Base-by-base conservation (phyloP, 2,329 filamentous ascomycete species). In the Aspergillus neoniger region DNA sequence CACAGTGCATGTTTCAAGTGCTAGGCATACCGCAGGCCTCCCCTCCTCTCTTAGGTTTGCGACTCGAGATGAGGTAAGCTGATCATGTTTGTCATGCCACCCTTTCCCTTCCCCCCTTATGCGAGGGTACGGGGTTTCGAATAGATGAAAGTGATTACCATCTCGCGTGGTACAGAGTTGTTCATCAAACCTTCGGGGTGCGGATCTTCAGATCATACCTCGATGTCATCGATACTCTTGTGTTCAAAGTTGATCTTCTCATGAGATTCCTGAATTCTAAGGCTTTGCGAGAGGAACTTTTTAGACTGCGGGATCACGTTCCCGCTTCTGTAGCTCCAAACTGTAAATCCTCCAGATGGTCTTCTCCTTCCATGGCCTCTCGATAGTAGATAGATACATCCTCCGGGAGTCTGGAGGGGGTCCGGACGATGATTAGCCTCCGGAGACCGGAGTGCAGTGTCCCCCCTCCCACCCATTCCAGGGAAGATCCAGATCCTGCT, bases 311-410 rank as follows among this genome's bases (percentile, higher is more conserved):
- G 55, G 32, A 55, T 49, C 38, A 55, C n/a, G 21, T 55, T 58
- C 36, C 51, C 39, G 25, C 51, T n/a, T 15, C 12, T 48, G 30
- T 54, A n/a, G 51, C 5, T 38, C 39, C 28, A 55, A 61, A 63
- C 55, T 55, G 62, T 63, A 61, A 62, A 63, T 61, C 60, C 58
- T 60, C 55, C 55, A 41, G 49, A 10, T 19, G 19, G 21, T 19
- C 21, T 8, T 36, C 4, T 17, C 19, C 8, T 53, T 36, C 15
- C 4, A 28, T 55, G 21, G 14, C 9, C 9, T 30, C 28, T 30
- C 25, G 25, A 28, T 30, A 3, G 9, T 30, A 30, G 28, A 28
- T 30, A 10, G 28, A 10, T 12, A 30, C 23, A 41, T 32, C 39
- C 17, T 36, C 15, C 36, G 14, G 51, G 32, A 43, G 49, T 36